A percentile compares a stretch with the other conserved stretches of the same genome.
These are phyloP conservation scores for Coemansia sp. DNA, from an alignment of 371 early-diverging fungal genomes.

Conservation along the genomic window DNA sequence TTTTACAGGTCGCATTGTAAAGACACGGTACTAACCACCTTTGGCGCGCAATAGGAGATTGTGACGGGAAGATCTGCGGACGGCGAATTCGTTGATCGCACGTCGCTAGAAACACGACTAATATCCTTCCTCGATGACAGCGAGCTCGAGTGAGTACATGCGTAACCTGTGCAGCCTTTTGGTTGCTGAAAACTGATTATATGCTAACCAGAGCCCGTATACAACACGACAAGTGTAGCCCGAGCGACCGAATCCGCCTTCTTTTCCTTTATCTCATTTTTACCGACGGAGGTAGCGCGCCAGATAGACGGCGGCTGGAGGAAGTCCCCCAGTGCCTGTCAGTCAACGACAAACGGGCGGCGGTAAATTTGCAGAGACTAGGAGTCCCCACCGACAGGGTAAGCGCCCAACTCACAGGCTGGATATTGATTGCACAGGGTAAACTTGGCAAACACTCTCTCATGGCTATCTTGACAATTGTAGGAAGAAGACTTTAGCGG, in stretches of 20 bases:
- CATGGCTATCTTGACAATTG: not conserved
- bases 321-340: slow-evolving; percentile 49
- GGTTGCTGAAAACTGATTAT: not conserved
- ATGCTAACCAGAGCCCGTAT: no score
- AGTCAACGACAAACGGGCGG: slow-evolving; percentile 42
- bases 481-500: slow-evolving; percentile 2
- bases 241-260: slow-evolving; percentile 38
- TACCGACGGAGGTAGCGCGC: slow-evolving; percentile 30
- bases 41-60: slow-evolving; percentile 63
- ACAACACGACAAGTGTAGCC: slow-evolving; percentile 13
- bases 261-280: slow-evolving; percentile 44
- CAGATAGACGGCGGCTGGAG: slow-evolving; percentile 41
- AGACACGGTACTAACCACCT: not conserved
- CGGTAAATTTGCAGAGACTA: slow-evolving; percentile 29
- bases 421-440: no score
- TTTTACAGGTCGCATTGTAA: no score
- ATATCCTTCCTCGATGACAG: slow-evolving; percentile 35
- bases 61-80: slow-evolving; percentile 82
- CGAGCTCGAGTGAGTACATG: slow-evolving; percentile 23
- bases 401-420: not conserved
- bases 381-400: slow-evolving; percentile 40
- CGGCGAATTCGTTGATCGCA: slow-evolving; percentile 54
- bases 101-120: slow-evolving; percentile 27
- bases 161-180: not conserved
- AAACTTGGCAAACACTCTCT: no score